Conservation (phyloP, 208 protist species). For the Acanthamoeba royreba region DNA sequence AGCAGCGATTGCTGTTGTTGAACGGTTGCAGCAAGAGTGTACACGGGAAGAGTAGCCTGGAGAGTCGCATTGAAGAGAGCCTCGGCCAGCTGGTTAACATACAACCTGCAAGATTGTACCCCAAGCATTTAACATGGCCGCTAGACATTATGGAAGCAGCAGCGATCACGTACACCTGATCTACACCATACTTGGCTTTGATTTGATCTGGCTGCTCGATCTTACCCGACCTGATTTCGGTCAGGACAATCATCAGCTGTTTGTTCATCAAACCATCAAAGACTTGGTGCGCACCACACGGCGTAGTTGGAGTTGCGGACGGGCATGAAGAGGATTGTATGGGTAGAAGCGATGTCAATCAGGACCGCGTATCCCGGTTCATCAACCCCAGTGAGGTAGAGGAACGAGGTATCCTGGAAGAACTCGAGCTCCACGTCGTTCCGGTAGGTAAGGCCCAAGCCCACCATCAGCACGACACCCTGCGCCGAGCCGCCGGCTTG, state of each 20-base stretch:
- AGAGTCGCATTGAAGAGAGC: background rate
- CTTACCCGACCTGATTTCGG: background rate
- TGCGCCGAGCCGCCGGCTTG: background rate
- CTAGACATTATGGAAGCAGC: background rate
- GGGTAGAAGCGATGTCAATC: background rate
- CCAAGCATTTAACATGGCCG: background rate
- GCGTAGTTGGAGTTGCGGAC: background rate
- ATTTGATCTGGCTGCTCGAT: background rate
- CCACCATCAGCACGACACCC: background rate
- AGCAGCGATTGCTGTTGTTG: background rate
- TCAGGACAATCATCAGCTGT: background rate
- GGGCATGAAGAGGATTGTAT: constrained; percentile 10
- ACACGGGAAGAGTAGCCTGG: background rate
- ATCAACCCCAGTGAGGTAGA: constrained; percentile 35
- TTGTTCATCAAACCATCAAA: too few species aligned
- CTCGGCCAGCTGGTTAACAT: background rate
- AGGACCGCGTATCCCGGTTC: background rate
- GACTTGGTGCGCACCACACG: background rate
- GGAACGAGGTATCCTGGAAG: constrained; percentile 29
- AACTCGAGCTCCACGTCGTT: constrained; percentile 34
- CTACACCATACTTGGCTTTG: constrained; percentile 5
- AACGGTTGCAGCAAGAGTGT: background rate
- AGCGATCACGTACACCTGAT: background rate
- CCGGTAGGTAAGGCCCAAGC: background rate
- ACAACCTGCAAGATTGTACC: constrained; percentile 24